phyloP scores from a whole-genome alignment of 768 basidiomycete genomes.

The Gyrodon lividus region DNA sequence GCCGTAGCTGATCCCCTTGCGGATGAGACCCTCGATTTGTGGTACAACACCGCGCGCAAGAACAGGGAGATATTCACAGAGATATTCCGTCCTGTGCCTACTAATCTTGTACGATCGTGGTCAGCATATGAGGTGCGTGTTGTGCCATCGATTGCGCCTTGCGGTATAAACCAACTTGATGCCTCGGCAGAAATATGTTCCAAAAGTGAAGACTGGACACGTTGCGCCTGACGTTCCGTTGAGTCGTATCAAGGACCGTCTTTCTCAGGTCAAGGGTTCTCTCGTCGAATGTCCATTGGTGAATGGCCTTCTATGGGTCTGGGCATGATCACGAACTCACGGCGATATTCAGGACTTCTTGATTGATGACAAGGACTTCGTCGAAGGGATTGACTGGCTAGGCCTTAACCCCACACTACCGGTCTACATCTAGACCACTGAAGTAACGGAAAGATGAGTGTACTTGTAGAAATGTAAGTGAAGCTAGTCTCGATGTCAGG shows the following conservation, averaged over 20 bases:
- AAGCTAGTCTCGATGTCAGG: background rate
- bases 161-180: conserved; percentile 6
- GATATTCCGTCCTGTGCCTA: conserved; percentile 83
- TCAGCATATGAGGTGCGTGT: conserved; percentile 66
- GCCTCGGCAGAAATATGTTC: conserved; percentile 61
- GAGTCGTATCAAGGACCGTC: conserved; percentile 69
- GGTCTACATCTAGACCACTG: conserved; percentile 57
- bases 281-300: conserved; percentile 79
- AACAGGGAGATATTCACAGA: conserved; percentile 88
- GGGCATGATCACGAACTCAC: conserved; percentile 4
- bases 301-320: conserved; percentile 20
- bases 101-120: conserved; percentile 80
- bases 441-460: background rate
- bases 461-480: conserved; percentile 5
- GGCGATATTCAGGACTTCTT: conserved; percentile 65
- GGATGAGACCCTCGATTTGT: conserved; percentile 55
- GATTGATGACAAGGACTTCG: conserved; percentile 74
- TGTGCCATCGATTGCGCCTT: conserved; percentile 6
- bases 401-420: conserved; percentile 76
- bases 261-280: conserved; percentile 65
- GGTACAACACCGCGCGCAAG: conserved; percentile 68
- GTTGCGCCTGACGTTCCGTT: conserved; percentile 69
- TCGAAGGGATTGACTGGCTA: conserved; percentile 68
- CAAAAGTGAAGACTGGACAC: conserved; percentile 79
- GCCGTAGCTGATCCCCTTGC: conserved; percentile 78